Conservation (phyloP, 164 flowering plant species). For the Akebia trifoliata region DNA sequence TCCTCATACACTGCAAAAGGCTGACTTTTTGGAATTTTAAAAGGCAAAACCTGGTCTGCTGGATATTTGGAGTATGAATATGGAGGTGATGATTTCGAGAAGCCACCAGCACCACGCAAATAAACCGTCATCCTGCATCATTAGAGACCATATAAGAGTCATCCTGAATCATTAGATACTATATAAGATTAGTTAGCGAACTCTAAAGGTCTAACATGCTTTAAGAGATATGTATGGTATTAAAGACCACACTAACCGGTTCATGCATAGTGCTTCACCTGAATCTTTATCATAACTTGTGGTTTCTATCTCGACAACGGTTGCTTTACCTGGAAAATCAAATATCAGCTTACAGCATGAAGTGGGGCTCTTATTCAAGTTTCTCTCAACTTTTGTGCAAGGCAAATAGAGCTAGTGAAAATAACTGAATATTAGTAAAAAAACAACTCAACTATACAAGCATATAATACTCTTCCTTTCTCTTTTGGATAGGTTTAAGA, state of each 20-base stretch:
- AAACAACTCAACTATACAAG: too few species aligned
- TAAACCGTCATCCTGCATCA: constrained; percentile 50
- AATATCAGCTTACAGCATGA: not conserved
- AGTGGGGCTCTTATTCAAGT: not conserved
- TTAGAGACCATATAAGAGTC: constrained; percentile 29
- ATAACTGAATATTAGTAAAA: too few species aligned
- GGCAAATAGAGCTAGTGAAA: not conserved
- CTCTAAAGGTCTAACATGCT: not conserved
- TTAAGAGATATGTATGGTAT: not conserved
- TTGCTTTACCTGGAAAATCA: constrained; percentile 65
- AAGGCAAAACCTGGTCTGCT: constrained; percentile 29
- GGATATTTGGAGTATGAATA: constrained; percentile 69
- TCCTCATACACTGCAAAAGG: constrained; percentile 72
- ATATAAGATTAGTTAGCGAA: not conserved
- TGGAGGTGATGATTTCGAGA: constrained; percentile 69
- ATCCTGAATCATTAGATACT: constrained; percentile 33
- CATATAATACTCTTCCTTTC: too few species aligned
- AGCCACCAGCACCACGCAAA: constrained; percentile 93
- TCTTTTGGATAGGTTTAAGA: too few species aligned
- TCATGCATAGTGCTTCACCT: constrained; percentile 74
- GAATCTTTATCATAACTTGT: constrained; percentile 59
- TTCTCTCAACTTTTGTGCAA: not conserved
- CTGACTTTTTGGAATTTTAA: constrained; percentile 49
- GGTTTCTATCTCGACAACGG: constrained; percentile 70
- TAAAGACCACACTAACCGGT: constrained; percentile 44